Percentiles rank a stretch among this genome's conserved stretches.
Evolutionary conservation across 345 rosid species (phyloP).

Genomic region (Gossypium arboreum): DNA sequence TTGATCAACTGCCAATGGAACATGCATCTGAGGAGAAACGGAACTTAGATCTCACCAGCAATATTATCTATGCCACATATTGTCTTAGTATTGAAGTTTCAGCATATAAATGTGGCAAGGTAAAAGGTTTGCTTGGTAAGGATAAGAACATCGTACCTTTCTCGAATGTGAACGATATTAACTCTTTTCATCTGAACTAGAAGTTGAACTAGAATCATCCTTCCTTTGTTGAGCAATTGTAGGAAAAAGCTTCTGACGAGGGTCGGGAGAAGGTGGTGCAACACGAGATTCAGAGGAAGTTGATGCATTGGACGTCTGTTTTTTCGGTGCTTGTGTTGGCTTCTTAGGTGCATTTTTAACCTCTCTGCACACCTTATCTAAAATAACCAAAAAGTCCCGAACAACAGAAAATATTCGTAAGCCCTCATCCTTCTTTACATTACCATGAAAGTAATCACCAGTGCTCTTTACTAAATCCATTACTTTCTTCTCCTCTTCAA

Average conservation of each 20-base stretch:
- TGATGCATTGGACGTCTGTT: conserved; percentile 46
- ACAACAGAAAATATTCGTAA: conserved; percentile 70
- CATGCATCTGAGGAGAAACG: neutral
- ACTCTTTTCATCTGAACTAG: conserved; percentile 57
- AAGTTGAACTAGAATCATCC: conserved; percentile 45
- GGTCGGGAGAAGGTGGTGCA: conserved; percentile 38
- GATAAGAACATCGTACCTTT: conserved; percentile 19
- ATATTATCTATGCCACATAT: neutral
- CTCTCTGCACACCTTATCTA: conserved; percentile 83
- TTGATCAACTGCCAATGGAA: neutral
- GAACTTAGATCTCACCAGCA: neutral
- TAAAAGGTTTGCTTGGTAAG: neutral
- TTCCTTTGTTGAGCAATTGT: conserved; percentile 60
- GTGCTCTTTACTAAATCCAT: conserved; percentile 83
- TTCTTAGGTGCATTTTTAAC: conserved; percentile 57
- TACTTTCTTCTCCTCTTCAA: conserved; percentile 84
- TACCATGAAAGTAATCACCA: conserved; percentile 96
- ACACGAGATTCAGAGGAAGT: conserved; percentile 43
- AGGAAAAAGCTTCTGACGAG: conserved; percentile 61
- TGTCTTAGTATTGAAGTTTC: neutral
- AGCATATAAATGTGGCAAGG: neutral
- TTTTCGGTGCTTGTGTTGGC: conserved; percentile 41
- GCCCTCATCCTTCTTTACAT: conserved; percentile 88
- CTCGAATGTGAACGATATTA: neutral
- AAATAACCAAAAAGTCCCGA: conserved; percentile 74